A percentile compares a stretch with the other conserved stretches of the same genome.
phyloP scores from a whole-genome alignment of 352 stramenopile species.

The Phytophthora citricola region DNA sequence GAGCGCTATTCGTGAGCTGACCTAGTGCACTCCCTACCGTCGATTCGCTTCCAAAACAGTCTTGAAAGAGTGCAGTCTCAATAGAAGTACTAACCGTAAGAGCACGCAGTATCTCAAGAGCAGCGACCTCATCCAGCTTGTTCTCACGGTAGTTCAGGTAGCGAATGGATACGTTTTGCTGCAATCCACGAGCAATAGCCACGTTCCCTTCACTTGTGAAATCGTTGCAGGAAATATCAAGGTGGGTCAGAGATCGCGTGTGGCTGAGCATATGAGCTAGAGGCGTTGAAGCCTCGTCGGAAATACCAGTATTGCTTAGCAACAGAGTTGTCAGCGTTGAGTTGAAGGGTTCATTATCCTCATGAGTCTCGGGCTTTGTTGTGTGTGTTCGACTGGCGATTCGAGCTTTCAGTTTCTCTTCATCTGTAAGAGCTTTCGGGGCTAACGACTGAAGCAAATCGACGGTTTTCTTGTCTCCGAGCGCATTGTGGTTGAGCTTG shows the following conservation, averaged over 20 bases:
- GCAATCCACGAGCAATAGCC: conserved; percentile 54
- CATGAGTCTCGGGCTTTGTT: conserved; percentile 9
- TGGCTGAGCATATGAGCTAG: conserved; percentile 52
- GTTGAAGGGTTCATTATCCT: conserved; percentile 55
- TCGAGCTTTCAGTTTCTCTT: conserved; percentile 62
- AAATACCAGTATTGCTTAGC: conserved; percentile 68
- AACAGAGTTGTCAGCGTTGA: conserved; percentile 62
- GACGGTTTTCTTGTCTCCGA: conserved; percentile 58
- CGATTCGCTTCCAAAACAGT: conserved; percentile 52
- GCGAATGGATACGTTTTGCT: conserved; percentile 52
- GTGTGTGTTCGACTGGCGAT: conserved; percentile 41
- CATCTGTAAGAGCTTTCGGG: conserved; percentile 45
- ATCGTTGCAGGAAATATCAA: conserved; percentile 63
- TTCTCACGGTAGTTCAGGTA: conserved; percentile 73
- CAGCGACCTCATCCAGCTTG: conserved; percentile 46
- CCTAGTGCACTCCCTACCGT: conserved; percentile 40
- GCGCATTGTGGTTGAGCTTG: conserved; percentile 72
- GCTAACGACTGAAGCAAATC: conserved; percentile 62
- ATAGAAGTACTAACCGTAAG: conserved; percentile 45
- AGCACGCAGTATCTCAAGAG: conserved; percentile 42
- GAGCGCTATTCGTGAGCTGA: conserved; percentile 34
- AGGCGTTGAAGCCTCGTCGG: conserved; percentile 52
- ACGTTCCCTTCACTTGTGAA: conserved; percentile 47
- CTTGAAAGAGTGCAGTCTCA: conserved; percentile 61
- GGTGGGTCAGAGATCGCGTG: conserved; percentile 57